phyloP scores from a whole-genome alignment of 306 rosid species.

The Macrotyloma uniflorum region DNA sequence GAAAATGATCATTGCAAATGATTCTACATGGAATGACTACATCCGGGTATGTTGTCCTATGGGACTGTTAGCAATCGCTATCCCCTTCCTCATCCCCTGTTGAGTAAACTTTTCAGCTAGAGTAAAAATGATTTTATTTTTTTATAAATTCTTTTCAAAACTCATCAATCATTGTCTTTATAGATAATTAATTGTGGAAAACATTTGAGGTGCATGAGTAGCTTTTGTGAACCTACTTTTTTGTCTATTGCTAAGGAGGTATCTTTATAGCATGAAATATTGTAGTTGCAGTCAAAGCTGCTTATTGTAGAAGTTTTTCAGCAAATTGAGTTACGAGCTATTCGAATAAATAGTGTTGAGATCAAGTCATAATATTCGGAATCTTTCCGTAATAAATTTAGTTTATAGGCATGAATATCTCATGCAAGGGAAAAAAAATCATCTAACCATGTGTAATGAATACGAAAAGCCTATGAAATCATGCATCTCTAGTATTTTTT shows the following conservation, averaged over 20 bases:
- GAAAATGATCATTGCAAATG: slow-evolving; percentile 54
- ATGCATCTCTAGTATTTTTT: no score
- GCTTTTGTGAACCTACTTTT: not conserved
- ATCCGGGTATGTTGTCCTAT: slow-evolving; percentile 50
- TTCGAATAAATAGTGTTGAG: slow-evolving; percentile 5
- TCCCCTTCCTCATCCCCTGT: not conserved
- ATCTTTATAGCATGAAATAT: slow-evolving; percentile 23
- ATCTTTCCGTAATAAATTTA: no score
- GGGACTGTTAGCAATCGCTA: not conserved
- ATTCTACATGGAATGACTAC: slow-evolving; percentile 58
- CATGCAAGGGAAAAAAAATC: no score
- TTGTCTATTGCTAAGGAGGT: slow-evolving; percentile 7
- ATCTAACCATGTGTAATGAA: no score
- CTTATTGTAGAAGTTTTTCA: not conserved
- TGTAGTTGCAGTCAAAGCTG: not conserved
- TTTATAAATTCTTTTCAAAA: slow-evolving; percentile 14
- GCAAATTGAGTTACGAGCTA: slow-evolving; percentile 1
- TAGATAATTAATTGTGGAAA: not conserved
- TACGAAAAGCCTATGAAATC: no score
- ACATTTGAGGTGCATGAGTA: not conserved
- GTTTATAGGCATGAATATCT: no score
- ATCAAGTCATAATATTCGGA: not conserved
- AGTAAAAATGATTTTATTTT: not conserved
- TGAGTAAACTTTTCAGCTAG: not conserved
- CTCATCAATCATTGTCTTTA: not conserved